A percentile compares a stretch with the other conserved stretches of the same genome.
These are phyloP conservation scores for Hyaloscypha hepaticicola DNA, from an alignment of 495 filamentous ascomycete genomes.

Conservation along the genomic window DNA sequence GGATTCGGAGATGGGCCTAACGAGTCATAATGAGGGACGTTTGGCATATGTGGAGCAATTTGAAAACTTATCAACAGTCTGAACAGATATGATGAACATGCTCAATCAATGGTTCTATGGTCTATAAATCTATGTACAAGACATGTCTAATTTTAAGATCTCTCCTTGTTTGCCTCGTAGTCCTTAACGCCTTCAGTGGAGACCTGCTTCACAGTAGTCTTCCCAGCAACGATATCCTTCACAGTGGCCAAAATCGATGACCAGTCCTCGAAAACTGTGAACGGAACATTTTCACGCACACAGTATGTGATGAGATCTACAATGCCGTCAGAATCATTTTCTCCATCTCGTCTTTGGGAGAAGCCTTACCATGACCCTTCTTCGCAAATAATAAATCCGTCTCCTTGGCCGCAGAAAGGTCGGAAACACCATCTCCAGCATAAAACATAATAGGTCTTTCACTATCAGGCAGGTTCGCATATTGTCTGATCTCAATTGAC, in stretches of 20 bases:
- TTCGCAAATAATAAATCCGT: constrained; percentile 92
- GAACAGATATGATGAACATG: too few species aligned
- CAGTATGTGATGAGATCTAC: constrained; percentile 82
- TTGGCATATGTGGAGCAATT: too few species aligned
- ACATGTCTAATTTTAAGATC: constrained; percentile 3
- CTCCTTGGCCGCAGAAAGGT: constrained; percentile 82
- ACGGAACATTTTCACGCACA: constrained; percentile 72
- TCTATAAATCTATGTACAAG: constrained; percentile 6
- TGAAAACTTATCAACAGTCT: too few species aligned
- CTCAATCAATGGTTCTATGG: too few species aligned
- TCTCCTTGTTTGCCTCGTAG: constrained; percentile 3
- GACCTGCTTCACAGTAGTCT: constrained; percentile 35
- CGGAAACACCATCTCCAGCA: constrained; percentile 87
- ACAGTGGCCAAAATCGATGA: constrained; percentile 68
- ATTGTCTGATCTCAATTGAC: constrained; percentile 80
- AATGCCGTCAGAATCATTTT: neutral
- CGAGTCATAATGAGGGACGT: too few species aligned
- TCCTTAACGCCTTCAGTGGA: constrained; percentile 21
- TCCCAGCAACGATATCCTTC: constrained; percentile 68
- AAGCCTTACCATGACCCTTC: constrained; percentile 70
- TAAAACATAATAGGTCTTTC: constrained; percentile 79
- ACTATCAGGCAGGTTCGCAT: constrained; percentile 64
- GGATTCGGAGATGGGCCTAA: too few species aligned
- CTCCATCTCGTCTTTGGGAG: constrained; percentile 7
- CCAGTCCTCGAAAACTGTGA: constrained; percentile 80